Evolutionary conservation across 495 filamentous ascomycete genomes (phyloP).

Genomic region (Cladorrhinum samala): DNA sequence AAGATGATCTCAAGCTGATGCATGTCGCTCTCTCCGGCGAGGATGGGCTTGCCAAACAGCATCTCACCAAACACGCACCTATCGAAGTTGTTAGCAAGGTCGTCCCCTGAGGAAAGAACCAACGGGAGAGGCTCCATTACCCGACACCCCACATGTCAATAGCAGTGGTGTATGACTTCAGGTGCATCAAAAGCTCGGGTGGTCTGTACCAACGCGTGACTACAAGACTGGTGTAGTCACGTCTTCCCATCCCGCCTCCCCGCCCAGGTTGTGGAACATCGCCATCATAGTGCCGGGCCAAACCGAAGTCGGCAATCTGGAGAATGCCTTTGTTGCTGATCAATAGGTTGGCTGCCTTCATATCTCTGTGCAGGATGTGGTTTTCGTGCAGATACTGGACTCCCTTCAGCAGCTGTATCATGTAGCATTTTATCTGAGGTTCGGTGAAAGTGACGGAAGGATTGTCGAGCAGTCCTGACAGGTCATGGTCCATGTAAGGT

Average conservation of each 20-base stretch:
- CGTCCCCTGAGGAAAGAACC: neutral
- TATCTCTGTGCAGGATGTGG: slow-evolving; percentile 89
- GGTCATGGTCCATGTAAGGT: slow-evolving; percentile 97
- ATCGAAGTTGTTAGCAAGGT: slow-evolving; percentile 24
- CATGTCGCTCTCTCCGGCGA: slow-evolving; percentile 79
- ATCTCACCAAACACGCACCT: slow-evolving; percentile 98
- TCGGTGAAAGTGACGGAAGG: slow-evolving; percentile 78
- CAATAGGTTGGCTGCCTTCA: slow-evolving; percentile 97
- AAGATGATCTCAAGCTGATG: slow-evolving; percentile 92
- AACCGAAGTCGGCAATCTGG: slow-evolving; percentile 95
- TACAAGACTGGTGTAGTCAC: slow-evolving; percentile 91
- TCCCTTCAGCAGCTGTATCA: slow-evolving; percentile 89
- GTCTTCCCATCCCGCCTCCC: slow-evolving; percentile 75
- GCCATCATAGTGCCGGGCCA: slow-evolving; percentile 91
- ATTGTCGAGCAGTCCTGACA: slow-evolving; percentile 93
- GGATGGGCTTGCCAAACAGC: slow-evolving; percentile 88
- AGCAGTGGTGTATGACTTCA: slow-evolving; percentile 85
- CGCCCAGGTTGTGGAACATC: slow-evolving; percentile 67
- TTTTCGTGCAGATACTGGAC: slow-evolving; percentile 84
- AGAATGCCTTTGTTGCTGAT: slow-evolving; percentile 93
- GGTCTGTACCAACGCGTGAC: slow-evolving; percentile 97
- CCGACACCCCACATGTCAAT: slow-evolving; percentile 99
- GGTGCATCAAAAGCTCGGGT: slow-evolving; percentile 82
- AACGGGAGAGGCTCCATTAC: slow-evolving; percentile 41
- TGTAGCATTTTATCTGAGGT: slow-evolving; percentile 95